Conservation (phyloP, 2,329 filamentous ascomycete species). For the Gliomastix tumulicola region DNA sequence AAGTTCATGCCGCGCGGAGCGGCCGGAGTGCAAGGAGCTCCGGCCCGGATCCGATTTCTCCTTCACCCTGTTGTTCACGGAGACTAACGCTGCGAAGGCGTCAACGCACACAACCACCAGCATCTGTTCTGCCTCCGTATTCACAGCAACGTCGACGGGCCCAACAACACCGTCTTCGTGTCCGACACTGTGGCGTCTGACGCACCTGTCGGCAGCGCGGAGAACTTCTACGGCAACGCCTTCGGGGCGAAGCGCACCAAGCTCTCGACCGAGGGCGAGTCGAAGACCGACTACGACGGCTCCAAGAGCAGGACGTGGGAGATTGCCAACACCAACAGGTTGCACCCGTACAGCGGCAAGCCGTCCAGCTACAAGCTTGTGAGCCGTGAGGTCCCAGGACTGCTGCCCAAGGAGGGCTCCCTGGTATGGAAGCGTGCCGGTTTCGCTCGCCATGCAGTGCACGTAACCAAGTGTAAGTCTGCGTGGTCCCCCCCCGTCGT, state of each 20-base stretch:
- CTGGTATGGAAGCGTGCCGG: conserved; percentile 86
- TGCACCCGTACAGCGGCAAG: conserved; percentile 84
- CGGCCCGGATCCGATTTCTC: too few relatives aligned
- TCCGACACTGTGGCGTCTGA: conserved; percentile 67
- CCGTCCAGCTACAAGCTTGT: conserved; percentile 85
- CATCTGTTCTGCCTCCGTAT: conserved; percentile 89
- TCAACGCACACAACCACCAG: conserved; percentile 94
- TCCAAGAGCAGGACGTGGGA: conserved; percentile 80
- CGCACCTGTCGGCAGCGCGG: conserved; percentile 68
- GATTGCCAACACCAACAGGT: conserved; percentile 73
- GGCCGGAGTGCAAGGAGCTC: too few relatives aligned
- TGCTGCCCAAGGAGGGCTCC: conserved; percentile 74
- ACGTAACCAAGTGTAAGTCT: conserved; percentile 77
- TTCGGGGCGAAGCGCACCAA: conserved; percentile 83
- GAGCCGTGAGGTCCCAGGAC: conserved; percentile 69
- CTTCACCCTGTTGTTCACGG: too few relatives aligned
- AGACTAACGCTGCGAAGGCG: conserved; percentile 31
- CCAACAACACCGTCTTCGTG: conserved; percentile 78
- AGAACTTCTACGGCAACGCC: conserved; percentile 86
- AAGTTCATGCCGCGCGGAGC: too few relatives aligned
- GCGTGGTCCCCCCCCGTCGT: background rate
- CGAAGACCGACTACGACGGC: conserved; percentile 75
- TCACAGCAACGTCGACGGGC: conserved; percentile 81
- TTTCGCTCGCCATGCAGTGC: conserved; percentile 79
- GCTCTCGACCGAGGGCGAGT: conserved; percentile 61